Percentiles rank a stretch among this genome's conserved stretches.
phyloP scores from a whole-genome alignment of 176 grass and related monocot genomes.

The Leersia perrieri region DNA sequence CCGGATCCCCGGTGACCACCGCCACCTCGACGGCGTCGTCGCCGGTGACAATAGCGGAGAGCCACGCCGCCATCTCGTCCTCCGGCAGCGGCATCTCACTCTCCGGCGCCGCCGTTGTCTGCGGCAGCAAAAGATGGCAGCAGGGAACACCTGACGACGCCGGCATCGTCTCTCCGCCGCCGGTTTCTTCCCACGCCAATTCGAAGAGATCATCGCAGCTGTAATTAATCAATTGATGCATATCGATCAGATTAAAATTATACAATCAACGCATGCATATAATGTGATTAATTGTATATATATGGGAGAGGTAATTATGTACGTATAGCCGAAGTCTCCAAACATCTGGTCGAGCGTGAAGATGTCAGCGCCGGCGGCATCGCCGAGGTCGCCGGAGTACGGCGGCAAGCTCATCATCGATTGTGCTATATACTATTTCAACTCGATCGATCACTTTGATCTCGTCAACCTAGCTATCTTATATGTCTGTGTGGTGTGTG shows the following conservation, averaged over 20 bases:
- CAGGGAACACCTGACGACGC: not conserved
- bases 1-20: too few species aligned
- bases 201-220: conserved; percentile 26
- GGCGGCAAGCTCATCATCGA: too few species aligned
- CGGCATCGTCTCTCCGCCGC: not conserved
- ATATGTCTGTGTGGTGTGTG: too few species aligned
- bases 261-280: too few species aligned
- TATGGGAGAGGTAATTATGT: too few species aligned
- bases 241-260: too few species aligned
- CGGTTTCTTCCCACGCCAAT: not conserved
- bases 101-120: not conserved
- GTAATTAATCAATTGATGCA: not conserved
- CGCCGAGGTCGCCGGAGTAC: too few species aligned
- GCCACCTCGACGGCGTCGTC: too few species aligned
- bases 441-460: too few species aligned
- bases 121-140: not conserved
- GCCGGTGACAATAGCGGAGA: not conserved
- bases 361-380: not conserved
- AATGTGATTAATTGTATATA: too few species aligned
- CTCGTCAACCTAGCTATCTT: too few species aligned
- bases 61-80: conserved; percentile 14
- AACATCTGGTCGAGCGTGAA: not conserved
- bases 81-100: not conserved
- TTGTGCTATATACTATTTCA: too few species aligned
- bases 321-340: not conserved